These are phyloP conservation scores for Cytospora piceae DNA, from an alignment of 2,329 filamentous ascomycete genomes.

Conservation along the genomic window DNA sequence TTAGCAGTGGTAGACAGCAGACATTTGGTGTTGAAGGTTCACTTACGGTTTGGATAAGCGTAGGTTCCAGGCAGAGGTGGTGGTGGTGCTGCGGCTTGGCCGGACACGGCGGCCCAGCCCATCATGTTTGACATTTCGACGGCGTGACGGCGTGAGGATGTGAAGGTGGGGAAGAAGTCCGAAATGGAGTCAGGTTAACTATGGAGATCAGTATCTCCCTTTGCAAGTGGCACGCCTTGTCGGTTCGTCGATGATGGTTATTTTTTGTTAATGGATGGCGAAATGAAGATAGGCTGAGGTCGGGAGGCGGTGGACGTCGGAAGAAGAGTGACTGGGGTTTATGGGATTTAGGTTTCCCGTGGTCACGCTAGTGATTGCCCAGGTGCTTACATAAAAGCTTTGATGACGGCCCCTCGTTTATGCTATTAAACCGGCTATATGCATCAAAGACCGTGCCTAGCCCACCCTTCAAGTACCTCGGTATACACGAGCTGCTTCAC, in stretches of 20 bases:
- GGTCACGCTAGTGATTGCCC: constrained; percentile 16
- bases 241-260: constrained; percentile 4
- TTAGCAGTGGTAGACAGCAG: neutral
- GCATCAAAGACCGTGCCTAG: too few species aligned
- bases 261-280: neutral
- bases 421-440: constrained; percentile 13
- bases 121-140: constrained; percentile 36
- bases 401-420: constrained; percentile 9
- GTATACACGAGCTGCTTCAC: neutral
- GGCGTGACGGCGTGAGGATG: constrained; percentile 14
- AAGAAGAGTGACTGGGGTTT: constrained; percentile 3
- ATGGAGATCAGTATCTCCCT: constrained; percentile 19
- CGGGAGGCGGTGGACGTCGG: neutral
- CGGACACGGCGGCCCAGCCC: constrained; percentile 39
- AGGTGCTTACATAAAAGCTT: constrained; percentile 11
- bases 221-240: neutral
- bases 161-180: neutral
- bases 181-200: constrained; percentile 4
- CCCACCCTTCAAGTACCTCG: neutral
- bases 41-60: constrained; percentile 46
- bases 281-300: constrained; percentile 5
- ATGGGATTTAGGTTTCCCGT: constrained; percentile 21
- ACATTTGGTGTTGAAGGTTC: neutral
- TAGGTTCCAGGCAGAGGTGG: constrained; percentile 37
- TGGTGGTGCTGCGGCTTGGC: constrained; percentile 44